Conservation (phyloP, 2,329 filamentous ascomycete genomes). For the Exophiala aquamarina region DNA sequence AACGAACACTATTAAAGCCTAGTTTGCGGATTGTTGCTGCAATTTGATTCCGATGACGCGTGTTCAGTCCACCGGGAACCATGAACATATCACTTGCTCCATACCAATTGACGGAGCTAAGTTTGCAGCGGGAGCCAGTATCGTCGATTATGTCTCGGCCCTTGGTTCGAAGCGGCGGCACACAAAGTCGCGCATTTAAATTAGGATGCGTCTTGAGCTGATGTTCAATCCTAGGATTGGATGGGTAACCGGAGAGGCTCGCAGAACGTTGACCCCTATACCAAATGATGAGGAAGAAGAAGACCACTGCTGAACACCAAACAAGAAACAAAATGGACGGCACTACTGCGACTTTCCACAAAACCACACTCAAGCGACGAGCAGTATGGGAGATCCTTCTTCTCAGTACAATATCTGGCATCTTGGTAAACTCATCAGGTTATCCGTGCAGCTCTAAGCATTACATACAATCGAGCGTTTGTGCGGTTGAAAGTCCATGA, state of each 20-base stretch:
- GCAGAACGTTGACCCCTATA: background rate
- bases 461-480: too few relatives aligned
- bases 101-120: conserved; percentile 70
- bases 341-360: too few relatives aligned
- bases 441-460: too few relatives aligned
- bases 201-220: conserved; percentile 4
- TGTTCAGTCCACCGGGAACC: conserved; percentile 63
- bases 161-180: conserved; percentile 58
- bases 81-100: conserved; percentile 68
- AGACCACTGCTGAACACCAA: background rate
- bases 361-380: too few relatives aligned
- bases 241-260: conserved; percentile 4
- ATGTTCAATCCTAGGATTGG: conserved; percentile 2
- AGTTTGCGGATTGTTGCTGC: conserved; percentile 59
- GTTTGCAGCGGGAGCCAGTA: conserved; percentile 57
- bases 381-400: too few relatives aligned
- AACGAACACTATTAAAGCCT: conserved; percentile 69
- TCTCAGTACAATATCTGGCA: too few relatives aligned
- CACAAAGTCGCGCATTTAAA: conserved; percentile 36
- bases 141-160: conserved; percentile 64
- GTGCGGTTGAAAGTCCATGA: too few relatives aligned
- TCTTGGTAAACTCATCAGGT: too few relatives aligned
- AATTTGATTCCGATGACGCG: conserved; percentile 62
- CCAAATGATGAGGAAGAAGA: background rate
- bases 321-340: background rate